These are phyloP conservation scores for Lycium ferocissimum DNA, from an alignment of 257 asterid species.

Conservation along the genomic window DNA sequence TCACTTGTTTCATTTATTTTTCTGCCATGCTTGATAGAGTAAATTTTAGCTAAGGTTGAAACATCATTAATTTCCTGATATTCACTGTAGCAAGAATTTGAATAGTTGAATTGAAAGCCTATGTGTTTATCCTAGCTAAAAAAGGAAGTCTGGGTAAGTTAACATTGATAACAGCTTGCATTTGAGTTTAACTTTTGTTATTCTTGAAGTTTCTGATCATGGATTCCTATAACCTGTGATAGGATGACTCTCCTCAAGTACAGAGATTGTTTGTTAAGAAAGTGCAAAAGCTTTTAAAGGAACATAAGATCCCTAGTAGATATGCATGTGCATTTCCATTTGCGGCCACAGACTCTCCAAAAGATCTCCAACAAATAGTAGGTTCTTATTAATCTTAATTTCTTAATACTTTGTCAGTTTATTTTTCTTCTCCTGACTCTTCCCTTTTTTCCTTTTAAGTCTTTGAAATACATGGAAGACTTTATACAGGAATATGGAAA, in stretches of 20 bases:
- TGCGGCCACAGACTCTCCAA: slow-evolving; percentile 57
- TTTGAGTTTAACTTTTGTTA: slow-evolving; percentile 21
- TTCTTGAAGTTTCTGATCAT: slow-evolving; percentile 19
- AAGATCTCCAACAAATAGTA: slow-evolving; percentile 66
- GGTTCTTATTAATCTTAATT: slow-evolving; percentile 23
- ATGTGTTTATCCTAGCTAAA: not conserved
- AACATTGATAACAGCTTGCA: not conserved
- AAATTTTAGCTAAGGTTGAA: not conserved
- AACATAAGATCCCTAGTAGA: slow-evolving; percentile 67
- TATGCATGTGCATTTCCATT: slow-evolving; percentile 85
- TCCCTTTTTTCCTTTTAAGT: slow-evolving; percentile 45
- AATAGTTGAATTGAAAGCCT: slow-evolving; percentile 10
- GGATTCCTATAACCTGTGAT: slow-evolving; percentile 35
- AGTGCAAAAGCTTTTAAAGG: slow-evolving; percentile 63
- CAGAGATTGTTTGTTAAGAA: slow-evolving; percentile 69
- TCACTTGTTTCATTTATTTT: slow-evolving; percentile 19
- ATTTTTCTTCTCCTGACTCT: slow-evolving; percentile 30
- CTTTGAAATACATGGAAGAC: slow-evolving; percentile 62
- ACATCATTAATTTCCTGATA: not conserved
- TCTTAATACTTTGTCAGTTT: slow-evolving; percentile 32
- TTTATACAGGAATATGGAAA: slow-evolving; percentile 52
- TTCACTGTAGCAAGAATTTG: slow-evolving; percentile 10
- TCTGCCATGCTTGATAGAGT: not conserved
- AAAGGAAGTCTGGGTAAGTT: slow-evolving; percentile 11
- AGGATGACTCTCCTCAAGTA: slow-evolving; percentile 63